Evolutionary conservation across 179 eudicot genomes (phyloP), one percentile per base, ranked within the genome.

Genomic region (Beta corolliflora): DNA sequence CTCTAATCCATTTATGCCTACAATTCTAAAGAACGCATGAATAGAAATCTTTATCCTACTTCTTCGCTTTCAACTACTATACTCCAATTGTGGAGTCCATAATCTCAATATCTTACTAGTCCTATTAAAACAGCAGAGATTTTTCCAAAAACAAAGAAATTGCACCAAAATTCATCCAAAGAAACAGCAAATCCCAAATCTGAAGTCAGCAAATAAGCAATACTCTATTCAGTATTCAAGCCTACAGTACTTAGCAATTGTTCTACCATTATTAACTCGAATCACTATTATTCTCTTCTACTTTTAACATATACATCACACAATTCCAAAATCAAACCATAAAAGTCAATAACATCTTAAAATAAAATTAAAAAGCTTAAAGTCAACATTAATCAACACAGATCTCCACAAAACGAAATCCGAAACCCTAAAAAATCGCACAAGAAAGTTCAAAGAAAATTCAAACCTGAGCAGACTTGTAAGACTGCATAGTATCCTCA

Each of bases 381-480:
- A 16, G 41, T 15, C 63, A 52, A 60, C 23, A 73, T 44, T 25
- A n/a, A 23, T 2, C 23, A 13, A 23, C 25, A 72, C 71, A 72
- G 71, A 73, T 64, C 73, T 55, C 36, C 65, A 44, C 73, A 53
- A 60, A 44, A 56, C 0, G 9, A 29, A 50, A 48, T 3, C 4
- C 65, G 1, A 31, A 79, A 68, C 80, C 79, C 25, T 9, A 56
- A 31, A 36, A 56, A 48, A 23, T 46, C 25, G 48, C 23, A 7
- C 52, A 46, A 80, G 19, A 16, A 69, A 78, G 19, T 46, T 2
- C 0, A 46, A 36, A 86, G 9, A 55, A 2, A 58, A 19, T 46
- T 4, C 55, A 5, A 64, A 56, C 97, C 95, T 93, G 97, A 88
- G 97, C 94, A 84, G 88, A 88, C 77, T 91, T 91, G 25, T 93